A percentile compares a stretch with the other conserved stretches of the same genome.
phyloP scores from a whole-genome alignment of 2,329 filamentous ascomycete species.

The Aschersonia sp. region DNA sequence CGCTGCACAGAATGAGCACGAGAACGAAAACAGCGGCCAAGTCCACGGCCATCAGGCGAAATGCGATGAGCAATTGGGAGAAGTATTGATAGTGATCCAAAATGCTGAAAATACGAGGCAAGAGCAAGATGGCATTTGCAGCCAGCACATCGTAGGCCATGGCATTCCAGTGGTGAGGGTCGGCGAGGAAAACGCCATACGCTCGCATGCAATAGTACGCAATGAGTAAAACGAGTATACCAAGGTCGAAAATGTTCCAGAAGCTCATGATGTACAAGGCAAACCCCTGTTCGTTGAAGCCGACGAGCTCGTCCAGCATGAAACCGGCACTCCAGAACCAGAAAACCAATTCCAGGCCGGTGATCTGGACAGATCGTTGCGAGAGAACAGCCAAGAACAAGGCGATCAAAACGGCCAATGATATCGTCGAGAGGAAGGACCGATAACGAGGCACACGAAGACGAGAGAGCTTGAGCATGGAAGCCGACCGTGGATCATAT shows the following conservation, averaged over 20 bases:
- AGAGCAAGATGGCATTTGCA: slow-evolving; percentile 75
- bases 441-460: slow-evolving; percentile 84
- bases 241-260: slow-evolving; percentile 91
- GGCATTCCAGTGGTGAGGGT: slow-evolving; percentile 59
- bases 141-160: slow-evolving; percentile 91
- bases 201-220: slow-evolving; percentile 82
- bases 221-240: slow-evolving; percentile 72
- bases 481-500: slow-evolving; percentile 83
- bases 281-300: slow-evolving; percentile 93
- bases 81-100: slow-evolving; percentile 94
- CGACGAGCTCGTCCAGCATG: slow-evolving; percentile 91
- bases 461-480: slow-evolving; percentile 79
- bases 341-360: slow-evolving; percentile 72
- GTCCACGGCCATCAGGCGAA: slow-evolving; percentile 86
- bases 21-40: slow-evolving; percentile 72
- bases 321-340: slow-evolving; percentile 98
- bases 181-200: slow-evolving; percentile 73
- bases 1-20: slow-evolving; percentile 77
- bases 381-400: slow-evolving; percentile 74
- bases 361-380: slow-evolving; percentile 65
- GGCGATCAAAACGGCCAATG: slow-evolving; percentile 69
- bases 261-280: slow-evolving; percentile 95
- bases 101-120: slow-evolving; percentile 83
- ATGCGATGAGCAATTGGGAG: slow-evolving; percentile 84
- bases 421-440: slow-evolving; percentile 78